Base-by-base conservation (phyloP, 2,329 filamentous ascomycete species). In the Paecilomyces dactylethromorphus region DNA sequence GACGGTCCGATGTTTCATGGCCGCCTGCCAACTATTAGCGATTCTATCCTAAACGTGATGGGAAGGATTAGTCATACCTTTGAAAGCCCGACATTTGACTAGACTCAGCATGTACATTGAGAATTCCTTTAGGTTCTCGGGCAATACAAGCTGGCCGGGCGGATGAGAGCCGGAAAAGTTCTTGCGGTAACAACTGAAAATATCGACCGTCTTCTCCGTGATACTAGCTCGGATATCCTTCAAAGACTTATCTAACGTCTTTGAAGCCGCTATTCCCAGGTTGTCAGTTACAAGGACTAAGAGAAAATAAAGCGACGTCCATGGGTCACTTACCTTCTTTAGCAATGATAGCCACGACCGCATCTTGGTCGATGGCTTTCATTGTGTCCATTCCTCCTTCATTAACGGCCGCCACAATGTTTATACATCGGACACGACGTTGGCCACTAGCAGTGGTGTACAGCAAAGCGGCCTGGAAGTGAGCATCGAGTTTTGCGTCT, bases 331-430 rank as follows among this genome's bases (percentile, higher is more conserved):
- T 66, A 80, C 78, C 79, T 74, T 99, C 93, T 79, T 97, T 97
- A 53, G 93, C 92, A 59, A 99, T 85, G 59, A 97, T 85, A 39
- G 86, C 85, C 59, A 93, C 84, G 24, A 99, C 91, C 6, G 94
- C 92, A 74, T 99, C 94, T 73, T 99, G 93, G 70, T 99, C 94
- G 49, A 97, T 88, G 71, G 92, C 94, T 69, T 92, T 94, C 85
- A 97, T 91, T 24, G 82, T 82, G 61, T 96, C 92, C 62, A 90
- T 85, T 12, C 91, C 87, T 58, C 86, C 87, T 64, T 97, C 91
- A 63, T 88, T 95, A 45, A 97, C 91, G 59, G 90, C 93, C 1
- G 94, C 93, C 58, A 99, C 93, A 26, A 95, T 83, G 71, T 99
- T 99, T 70, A 87, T 91, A 76, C 94, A 99, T 60, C 94, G 84